These are phyloP conservation scores for Yarrowia hollandica DNA, from an alignment of 805 yeast genomes.

Conservation along the genomic window DNA sequence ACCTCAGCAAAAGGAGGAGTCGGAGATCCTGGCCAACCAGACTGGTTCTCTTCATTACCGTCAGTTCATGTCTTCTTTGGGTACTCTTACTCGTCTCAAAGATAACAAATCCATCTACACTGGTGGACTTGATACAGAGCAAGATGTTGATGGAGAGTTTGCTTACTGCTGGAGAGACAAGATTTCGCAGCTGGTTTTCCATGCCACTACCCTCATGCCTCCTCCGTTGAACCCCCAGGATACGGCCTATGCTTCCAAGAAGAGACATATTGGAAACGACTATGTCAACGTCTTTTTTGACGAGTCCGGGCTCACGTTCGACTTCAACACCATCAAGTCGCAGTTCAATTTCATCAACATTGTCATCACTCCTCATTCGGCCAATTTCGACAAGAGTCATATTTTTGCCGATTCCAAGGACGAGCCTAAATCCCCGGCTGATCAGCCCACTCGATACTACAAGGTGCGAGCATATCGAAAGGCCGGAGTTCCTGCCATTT, in stretches of 20 bases:
- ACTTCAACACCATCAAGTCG: slow-evolving; percentile 67
- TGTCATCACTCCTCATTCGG: slow-evolving; percentile 67
- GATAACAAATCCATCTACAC: slow-evolving; percentile 56
- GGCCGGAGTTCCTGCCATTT: slow-evolving; percentile 71
- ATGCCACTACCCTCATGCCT: slow-evolving; percentile 83
- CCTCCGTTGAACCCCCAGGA: slow-evolving; percentile 45
- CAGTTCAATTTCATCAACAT: slow-evolving; percentile 83
- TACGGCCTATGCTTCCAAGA: slow-evolving; percentile 54
- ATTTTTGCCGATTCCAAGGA: slow-evolving; percentile 21
- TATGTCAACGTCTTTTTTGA: slow-evolving; percentile 79
- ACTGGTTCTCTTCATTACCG: slow-evolving; percentile 66
- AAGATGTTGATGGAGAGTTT: slow-evolving; percentile 71
- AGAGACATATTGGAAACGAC: slow-evolving; percentile 84
- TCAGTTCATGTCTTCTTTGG: slow-evolving; percentile 58
- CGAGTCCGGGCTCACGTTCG: slow-evolving; percentile 67
- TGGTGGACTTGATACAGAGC: slow-evolving; percentile 77
- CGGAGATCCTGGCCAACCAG: slow-evolving; percentile 61
- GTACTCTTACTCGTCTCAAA: slow-evolving; percentile 58
- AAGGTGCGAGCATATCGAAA: slow-evolving; percentile 65
- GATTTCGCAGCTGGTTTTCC: slow-evolving; percentile 70
- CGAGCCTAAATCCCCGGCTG: neutral
- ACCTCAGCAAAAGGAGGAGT: slow-evolving; percentile 61
- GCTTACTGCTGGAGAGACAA: slow-evolving; percentile 74
- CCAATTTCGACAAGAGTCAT: slow-evolving; percentile 30
- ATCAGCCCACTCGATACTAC: slow-evolving; percentile 41